These are phyloP conservation scores for Plasmodium vivax DNA, from an alignment of 169 alveolate genomes.

Conservation along the genomic window DNA sequence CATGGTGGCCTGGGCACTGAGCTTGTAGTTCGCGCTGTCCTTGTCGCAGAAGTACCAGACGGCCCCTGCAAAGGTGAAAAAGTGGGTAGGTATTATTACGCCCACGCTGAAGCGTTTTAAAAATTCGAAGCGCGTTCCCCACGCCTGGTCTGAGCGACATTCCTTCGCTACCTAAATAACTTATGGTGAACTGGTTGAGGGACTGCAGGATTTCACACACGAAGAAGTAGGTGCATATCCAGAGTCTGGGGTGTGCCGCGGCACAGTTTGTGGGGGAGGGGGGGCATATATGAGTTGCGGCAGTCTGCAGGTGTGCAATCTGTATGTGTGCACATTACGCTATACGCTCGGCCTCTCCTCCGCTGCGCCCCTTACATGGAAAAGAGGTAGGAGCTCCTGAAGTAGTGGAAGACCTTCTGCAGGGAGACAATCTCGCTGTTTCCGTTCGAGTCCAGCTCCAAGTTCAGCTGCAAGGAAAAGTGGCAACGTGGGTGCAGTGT, in stretches of 20 bases:
- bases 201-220: constrained; percentile 56
- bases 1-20: constrained; percentile 19
- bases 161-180: constrained; percentile 26
- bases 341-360: background rate
- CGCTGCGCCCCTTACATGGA: constrained; percentile 23
- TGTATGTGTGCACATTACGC: background rate
- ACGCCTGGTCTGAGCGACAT: background rate
- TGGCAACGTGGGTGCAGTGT: background rate
- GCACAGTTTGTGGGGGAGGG: background rate
- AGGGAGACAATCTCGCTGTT: constrained; percentile 55
- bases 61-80: constrained; percentile 21
- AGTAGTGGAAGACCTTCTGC: constrained; percentile 40
- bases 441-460: constrained; percentile 55
- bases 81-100: background rate
- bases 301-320: background rate
- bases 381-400: constrained; percentile 47
- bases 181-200: constrained; percentile 55
- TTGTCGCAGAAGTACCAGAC: constrained; percentile 68
- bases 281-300: background rate
- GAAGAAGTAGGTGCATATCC: constrained; percentile 34
- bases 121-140: background rate
- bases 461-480: background rate
- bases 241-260: constrained; percentile 11
- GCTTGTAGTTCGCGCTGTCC: background rate
- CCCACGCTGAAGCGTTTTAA: background rate